Evolutionary conservation across 73 alveolate genomes (phyloP), one percentile per base, ranked within the genome.

Genomic region (Blepharisma stoltei): DNA sequence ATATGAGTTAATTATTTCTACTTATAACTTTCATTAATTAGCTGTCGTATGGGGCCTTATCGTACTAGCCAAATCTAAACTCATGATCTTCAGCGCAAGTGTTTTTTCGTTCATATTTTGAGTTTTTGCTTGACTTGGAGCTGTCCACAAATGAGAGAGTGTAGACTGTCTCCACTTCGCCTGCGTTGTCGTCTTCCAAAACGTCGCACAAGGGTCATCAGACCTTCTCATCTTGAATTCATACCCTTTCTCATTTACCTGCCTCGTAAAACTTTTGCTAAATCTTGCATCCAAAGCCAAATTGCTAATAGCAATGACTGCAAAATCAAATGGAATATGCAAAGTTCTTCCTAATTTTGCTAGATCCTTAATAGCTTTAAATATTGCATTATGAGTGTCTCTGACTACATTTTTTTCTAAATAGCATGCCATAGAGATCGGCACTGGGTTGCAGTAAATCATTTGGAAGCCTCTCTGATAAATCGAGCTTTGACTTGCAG

Each of bases 371-470:
- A 88, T 71, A 5, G 97, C 97, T 55, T 79, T 69, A 79, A 90
- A 89, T 52, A 92, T 86, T 3, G 97, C 89, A 55, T 89, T 80
- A 23, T 87, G 83, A 6, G 93, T 95, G 70, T 89, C 93, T 66
- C 79, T 76, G 4, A 88, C 95, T 47, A 92, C 94, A 27, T 86
- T 88, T 44, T 83, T 88, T 6, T 86, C 88, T 46, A 92, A 78
- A 48, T 81, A 60, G 77, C 96, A 88, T 43, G 93, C 95, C 27
- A 94, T 92, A n/a, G 97, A 92, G 54, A 92, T 86, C 21, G 97
- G 97, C 50, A 85, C 91, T n/a, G 97, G 96, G 80, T 92, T 92
- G 80, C 94, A 88, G 79, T 92, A 92, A 67, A 89, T 86, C 96
- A 88, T 89, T 44, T 86, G 70, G 76, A 89, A 86, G 7, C 97